These are phyloP conservation scores for Solanum infundibuliforme DNA, from an alignment of 257 asterid genomes.

Conservation along the genomic window DNA sequence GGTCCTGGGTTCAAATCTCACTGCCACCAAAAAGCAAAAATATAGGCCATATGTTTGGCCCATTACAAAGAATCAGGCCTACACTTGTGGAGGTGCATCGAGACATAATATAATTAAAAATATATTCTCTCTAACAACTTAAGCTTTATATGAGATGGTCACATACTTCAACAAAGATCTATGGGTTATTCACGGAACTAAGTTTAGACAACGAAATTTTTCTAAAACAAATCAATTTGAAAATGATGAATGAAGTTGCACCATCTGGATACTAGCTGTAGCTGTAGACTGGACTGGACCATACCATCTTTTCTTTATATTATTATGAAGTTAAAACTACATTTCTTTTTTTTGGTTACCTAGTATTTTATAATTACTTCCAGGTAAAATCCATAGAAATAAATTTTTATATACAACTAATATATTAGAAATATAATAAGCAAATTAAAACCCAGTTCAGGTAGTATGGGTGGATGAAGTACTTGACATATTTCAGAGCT, in stretches of 20 bases:
- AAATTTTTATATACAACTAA: not conserved
- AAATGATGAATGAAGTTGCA: not conserved
- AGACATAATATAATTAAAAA: not conserved
- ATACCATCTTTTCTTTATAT: not conserved
- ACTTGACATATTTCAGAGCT: not conserved
- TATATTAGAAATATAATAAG: not conserved
- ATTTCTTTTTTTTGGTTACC: not conserved
- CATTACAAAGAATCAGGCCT: not conserved
- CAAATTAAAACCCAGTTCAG: not conserved
- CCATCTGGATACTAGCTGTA: not conserved
- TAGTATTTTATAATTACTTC: not conserved
- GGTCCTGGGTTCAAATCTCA: not conserved
- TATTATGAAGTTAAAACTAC: not conserved
- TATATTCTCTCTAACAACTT: not conserved
- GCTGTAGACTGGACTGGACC: not conserved
- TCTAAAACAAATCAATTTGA: not conserved
- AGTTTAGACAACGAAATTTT: not conserved
- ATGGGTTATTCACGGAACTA: not conserved
- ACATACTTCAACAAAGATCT: not conserved
- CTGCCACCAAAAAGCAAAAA: not conserved
- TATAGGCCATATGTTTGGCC: not conserved
- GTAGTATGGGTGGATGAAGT: not conserved
- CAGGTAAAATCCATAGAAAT: not conserved
- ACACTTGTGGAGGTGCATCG: not conserved
- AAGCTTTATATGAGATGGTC: not conserved